These are phyloP conservation scores for Scolecobasidium constrictum DNA, from an alignment of 2,329 filamentous ascomycete genomes.

Conservation along the genomic window DNA sequence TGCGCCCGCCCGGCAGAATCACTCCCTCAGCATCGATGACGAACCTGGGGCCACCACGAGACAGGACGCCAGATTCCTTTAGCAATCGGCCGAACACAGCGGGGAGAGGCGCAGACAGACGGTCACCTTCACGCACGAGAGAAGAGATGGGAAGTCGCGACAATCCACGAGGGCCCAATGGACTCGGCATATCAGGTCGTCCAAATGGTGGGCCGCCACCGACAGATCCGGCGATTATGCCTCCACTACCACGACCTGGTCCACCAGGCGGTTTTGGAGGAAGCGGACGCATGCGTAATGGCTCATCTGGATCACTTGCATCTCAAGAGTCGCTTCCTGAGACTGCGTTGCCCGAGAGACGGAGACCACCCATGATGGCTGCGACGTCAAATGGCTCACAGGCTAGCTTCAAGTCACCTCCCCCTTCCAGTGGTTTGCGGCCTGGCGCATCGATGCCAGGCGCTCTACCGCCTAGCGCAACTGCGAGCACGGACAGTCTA, in stretches of 20 bases:
- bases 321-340: neutral
- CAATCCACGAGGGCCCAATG: slow-evolving; percentile 14
- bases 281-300: slow-evolving; percentile 1
- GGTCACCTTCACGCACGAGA: slow-evolving; percentile 6
- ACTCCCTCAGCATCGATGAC: neutral
- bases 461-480: neutral
- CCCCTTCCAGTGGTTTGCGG: neutral
- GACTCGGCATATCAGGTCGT: slow-evolving; percentile 7
- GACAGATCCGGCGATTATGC: neutral
- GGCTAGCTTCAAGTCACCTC: neutral
- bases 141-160: slow-evolving; percentile 12
- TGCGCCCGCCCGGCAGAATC: neutral
- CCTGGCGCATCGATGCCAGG: neutral
- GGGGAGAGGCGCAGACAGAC: slow-evolving; percentile 2
- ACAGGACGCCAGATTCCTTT: neutral
- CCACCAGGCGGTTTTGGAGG: neutral
- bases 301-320: neutral
- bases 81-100: neutral
- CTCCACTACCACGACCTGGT: neutral
- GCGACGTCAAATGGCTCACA: slow-evolving; percentile 7
- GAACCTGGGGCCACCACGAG: neutral
- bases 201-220: neutral
- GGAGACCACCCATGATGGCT: slow-evolving; percentile 55
- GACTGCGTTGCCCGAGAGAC: slow-evolving; percentile 43
- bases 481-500: slow-evolving; percentile 2